A percentile compares a stretch with the other conserved stretches of the same genome.
Evolutionary conservation across 179 eudicot species (phyloP).

Genomic region (Carnegiea gigantea): DNA sequence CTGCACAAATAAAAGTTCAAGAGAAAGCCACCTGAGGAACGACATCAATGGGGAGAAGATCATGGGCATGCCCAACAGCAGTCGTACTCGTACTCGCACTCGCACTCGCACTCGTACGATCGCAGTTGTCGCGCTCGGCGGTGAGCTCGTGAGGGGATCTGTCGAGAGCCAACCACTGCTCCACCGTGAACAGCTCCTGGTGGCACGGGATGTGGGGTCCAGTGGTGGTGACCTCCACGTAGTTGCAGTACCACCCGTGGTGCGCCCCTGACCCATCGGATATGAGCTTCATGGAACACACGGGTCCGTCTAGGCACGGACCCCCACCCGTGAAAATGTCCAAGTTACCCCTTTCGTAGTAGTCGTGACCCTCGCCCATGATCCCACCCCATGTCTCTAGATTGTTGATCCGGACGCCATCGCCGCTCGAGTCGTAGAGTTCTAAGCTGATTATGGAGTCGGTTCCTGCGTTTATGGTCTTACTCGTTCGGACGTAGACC

Average conservation of each 20-base stretch:
- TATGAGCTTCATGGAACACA: slow-evolving; percentile 48
- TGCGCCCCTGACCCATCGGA: slow-evolving; percentile 72
- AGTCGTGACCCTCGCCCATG: background rate
- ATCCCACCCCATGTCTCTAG: slow-evolving; percentile 31
- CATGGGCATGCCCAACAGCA: background rate
- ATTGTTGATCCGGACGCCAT: slow-evolving; percentile 39
- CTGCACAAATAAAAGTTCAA: background rate
- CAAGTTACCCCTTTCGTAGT: slow-evolving; percentile 13
- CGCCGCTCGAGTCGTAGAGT: slow-evolving; percentile 45
- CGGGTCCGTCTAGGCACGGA: slow-evolving; percentile 51
- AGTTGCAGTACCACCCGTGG: slow-evolving; percentile 86
- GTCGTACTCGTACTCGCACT: too few species aligned
- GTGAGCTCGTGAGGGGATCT: slow-evolving; percentile 62
- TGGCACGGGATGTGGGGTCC: slow-evolving; percentile 58
- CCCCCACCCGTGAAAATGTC: slow-evolving; percentile 34
- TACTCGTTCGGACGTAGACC: slow-evolving; percentile 64
- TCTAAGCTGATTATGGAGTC: slow-evolving; percentile 60
- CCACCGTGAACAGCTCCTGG: slow-evolving; percentile 55
- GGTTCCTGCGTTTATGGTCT: slow-evolving; percentile 66
- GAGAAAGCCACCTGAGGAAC: background rate
- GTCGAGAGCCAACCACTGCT: slow-evolving; percentile 84
- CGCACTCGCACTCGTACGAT: background rate
- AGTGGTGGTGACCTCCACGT: slow-evolving; percentile 74
- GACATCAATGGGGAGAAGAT: background rate
- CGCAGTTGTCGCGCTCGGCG: slow-evolving; percentile 46